A percentile compares a stretch with the other conserved stretches of the same genome.
phyloP scores from a whole-genome alignment of 78 protist genomes.

The Reticulomyxa filosa region DNA sequence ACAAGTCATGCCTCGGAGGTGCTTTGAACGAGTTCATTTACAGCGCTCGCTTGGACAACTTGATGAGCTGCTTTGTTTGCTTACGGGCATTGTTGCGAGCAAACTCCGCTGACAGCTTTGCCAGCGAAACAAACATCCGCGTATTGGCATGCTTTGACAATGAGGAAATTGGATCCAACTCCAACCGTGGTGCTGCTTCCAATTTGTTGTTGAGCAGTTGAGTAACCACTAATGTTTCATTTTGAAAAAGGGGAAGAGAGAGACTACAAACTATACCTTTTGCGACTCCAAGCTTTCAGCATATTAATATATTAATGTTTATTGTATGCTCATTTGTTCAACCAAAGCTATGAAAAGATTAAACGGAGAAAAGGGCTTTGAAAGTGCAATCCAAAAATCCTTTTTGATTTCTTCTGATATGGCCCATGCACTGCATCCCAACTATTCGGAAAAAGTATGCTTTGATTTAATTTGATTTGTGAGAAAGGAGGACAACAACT shows the following conservation, averaged over 20 bases:
- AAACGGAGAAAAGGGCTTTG: too few relatives aligned
- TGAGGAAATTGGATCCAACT: constrained; percentile 37
- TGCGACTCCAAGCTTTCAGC: too few relatives aligned
- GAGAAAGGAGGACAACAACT: too few relatives aligned
- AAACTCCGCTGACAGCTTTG: neutral
- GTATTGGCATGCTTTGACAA: constrained; percentile 54
- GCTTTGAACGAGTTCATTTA: constrained; percentile 51
- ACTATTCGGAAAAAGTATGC: constrained; percentile 1
- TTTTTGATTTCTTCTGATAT: constrained; percentile 64
- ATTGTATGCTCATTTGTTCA: too few relatives aligned
- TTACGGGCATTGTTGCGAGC: neutral
- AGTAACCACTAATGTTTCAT: too few relatives aligned
- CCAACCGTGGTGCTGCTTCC: neutral
- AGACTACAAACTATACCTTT: too few relatives aligned
- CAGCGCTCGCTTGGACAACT: constrained; percentile 70
- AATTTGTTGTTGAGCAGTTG: too few relatives aligned
- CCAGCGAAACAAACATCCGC: constrained; percentile 10
- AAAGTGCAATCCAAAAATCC: constrained; percentile 15
- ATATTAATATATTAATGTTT: too few relatives aligned
- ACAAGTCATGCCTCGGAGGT: constrained; percentile 59
- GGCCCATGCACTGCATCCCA: constrained; percentile 80
- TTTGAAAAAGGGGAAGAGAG: too few relatives aligned
- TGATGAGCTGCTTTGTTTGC: constrained; percentile 33
- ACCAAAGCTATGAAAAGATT: too few relatives aligned
- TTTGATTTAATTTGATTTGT: too few relatives aligned